Conservation (phyloP, 345 rosid genomes). For the Cardamine chenopodiifolia region DNA sequence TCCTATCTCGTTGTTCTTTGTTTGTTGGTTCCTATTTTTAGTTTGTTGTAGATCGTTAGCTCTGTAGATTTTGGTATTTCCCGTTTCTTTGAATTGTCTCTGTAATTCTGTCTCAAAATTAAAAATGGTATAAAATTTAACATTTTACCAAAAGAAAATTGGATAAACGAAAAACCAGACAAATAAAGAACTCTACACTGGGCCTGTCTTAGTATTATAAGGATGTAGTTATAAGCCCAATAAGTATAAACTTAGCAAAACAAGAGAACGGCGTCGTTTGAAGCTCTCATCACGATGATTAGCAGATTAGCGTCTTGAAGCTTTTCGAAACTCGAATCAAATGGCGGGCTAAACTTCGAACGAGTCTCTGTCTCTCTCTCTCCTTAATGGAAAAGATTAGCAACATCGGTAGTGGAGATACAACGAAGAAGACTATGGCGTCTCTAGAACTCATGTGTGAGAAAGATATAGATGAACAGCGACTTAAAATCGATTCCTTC, state of each 20-base stretch:
- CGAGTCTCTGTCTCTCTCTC: slow-evolving; percentile 20
- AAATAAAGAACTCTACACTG: background rate
- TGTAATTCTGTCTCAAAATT: no score
- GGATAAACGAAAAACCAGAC: no score
- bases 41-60: no score
- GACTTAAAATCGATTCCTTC: slow-evolving; percentile 56
- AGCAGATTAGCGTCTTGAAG: background rate
- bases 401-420: slow-evolving; percentile 31
- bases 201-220: background rate
- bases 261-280: background rate
- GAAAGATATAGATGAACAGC: slow-evolving; percentile 45
- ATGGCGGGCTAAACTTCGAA: slow-evolving; percentile 34
- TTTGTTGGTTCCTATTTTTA: no score
- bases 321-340: slow-evolving; percentile 34
- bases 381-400: slow-evolving; percentile 35
- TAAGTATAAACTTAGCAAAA: background rate
- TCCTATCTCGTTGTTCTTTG: no score
- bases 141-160: no score
- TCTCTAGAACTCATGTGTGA: slow-evolving; percentile 54
- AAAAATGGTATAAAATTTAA: no score
- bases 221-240: background rate
- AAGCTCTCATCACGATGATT: background rate
- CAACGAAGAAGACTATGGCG: slow-evolving; percentile 55
- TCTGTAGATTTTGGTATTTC: no score
- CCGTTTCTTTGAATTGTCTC: no score